Conservation (phyloP, 164 flowering plant species). For the Platanus orientalis region DNA sequence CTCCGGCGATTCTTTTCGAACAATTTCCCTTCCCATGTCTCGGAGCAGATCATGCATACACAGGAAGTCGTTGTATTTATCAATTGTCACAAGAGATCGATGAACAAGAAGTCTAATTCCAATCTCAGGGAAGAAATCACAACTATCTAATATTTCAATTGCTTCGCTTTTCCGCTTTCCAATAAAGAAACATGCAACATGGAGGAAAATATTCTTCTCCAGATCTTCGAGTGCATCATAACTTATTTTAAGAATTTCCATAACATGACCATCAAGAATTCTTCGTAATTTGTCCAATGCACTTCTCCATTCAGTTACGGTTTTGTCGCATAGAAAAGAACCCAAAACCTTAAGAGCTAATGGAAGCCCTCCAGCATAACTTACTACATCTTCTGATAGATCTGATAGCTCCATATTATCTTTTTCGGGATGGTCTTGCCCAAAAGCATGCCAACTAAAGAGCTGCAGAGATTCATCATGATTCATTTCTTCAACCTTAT, state of each 20-base stretch:
- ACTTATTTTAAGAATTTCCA: not conserved
- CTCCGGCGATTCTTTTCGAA: too few species aligned
- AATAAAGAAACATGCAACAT: conserved; percentile 1
- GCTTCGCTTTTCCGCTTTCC: not conserved
- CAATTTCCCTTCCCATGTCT: too few species aligned
- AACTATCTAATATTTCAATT: not conserved
- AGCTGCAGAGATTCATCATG: too few species aligned
- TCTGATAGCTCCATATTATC: not conserved
- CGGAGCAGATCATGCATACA: conserved; percentile 11
- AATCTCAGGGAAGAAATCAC: not conserved
- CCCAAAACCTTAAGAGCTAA: too few species aligned
- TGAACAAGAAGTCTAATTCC: not conserved
- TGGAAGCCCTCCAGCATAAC: too few species aligned
- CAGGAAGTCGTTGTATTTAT: not conserved
- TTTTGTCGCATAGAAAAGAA: too few species aligned
- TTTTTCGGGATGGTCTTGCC: too few species aligned
- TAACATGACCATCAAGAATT: not conserved
- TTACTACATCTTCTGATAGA: too few species aligned
- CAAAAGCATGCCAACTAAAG: too few species aligned
- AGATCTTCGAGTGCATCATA: not conserved
- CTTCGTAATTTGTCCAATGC: not conserved
- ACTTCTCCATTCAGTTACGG: not conserved
- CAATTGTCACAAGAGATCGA: not conserved
- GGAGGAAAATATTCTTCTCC: not conserved
- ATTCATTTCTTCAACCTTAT: not conserved